Conservation (phyloP, 257 asterid species). For the Solanum chmielewskii region DNA sequence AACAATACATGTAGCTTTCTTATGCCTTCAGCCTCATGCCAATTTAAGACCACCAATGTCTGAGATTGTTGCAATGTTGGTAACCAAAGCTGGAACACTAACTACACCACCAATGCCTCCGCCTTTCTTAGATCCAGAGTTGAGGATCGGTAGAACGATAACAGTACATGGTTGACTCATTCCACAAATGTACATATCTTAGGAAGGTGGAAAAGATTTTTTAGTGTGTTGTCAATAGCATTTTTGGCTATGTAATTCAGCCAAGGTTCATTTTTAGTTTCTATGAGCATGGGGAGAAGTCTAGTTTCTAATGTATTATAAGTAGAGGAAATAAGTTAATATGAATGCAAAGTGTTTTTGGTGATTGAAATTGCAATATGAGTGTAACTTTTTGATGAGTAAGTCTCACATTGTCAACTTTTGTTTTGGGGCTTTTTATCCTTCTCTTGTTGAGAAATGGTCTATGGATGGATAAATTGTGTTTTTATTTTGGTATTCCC, state of each 20-base stretch:
- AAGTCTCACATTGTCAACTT: not conserved
- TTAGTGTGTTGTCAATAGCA: not conserved
- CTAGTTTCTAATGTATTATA: not conserved
- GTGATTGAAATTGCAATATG: not conserved
- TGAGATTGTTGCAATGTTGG: constrained; percentile 59
- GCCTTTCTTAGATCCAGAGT: constrained; percentile 42
- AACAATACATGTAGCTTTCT: constrained; percentile 40
- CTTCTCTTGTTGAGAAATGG: not conserved
- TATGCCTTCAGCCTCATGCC: constrained; percentile 61
- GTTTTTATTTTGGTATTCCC: not conserved
- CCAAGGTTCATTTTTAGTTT: not conserved
- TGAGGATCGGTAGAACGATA: constrained; percentile 6
- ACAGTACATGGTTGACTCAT: not conserved
- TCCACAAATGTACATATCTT: not conserved
- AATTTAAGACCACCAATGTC: constrained; percentile 76
- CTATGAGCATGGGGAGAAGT: not conserved
- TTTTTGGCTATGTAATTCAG: not conserved
- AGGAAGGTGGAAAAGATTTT: not conserved
- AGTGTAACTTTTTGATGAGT: not conserved
- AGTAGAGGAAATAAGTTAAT: not conserved
- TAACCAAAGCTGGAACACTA: constrained; percentile 42
- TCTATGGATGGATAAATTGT: not conserved
- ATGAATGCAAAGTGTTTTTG: not conserved
- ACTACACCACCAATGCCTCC: constrained; percentile 17
- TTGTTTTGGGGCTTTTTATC: not conserved